Percentiles rank a stretch among this genome's conserved stretches.
These are phyloP conservation scores for cucumber (Cucumis sativus) DNA, from an alignment of 306 rosid genomes.

Conservation along the genomic window DNA sequence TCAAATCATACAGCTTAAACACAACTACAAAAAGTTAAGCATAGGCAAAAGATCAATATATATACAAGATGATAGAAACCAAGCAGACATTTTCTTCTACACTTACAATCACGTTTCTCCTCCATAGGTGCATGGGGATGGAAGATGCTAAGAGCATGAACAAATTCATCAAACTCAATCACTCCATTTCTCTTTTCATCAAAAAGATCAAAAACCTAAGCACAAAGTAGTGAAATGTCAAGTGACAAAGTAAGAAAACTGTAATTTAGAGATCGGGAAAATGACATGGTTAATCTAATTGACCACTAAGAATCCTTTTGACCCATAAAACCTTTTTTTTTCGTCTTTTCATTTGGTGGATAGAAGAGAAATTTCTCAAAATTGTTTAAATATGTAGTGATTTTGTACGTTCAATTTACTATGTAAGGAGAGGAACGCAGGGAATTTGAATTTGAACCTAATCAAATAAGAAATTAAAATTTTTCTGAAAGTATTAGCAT, in stretches of 20 bases:
- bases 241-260: background rate
- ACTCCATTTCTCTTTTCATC: constrained; percentile 72
- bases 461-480: background rate
- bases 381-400: background rate
- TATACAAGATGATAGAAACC: constrained; percentile 5
- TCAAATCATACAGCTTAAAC: constrained; percentile 69
- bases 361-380: background rate
- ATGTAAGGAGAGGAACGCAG: background rate
- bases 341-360: background rate
- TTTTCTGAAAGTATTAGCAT: background rate
- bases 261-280: background rate
- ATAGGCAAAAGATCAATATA: constrained; percentile 8
- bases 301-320: background rate
- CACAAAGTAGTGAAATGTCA: background rate
- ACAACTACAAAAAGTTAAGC: constrained; percentile 38
- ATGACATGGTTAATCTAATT: background rate
- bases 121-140: constrained; percentile 63
- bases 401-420: background rate
- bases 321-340: background rate
- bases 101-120: constrained; percentile 67
- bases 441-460: background rate
- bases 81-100: constrained; percentile 11
- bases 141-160: constrained; percentile 52
- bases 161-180: constrained; percentile 72
- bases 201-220: constrained; percentile 69